Conservation (phyloP, 805 yeast genomes). For the Metschnikowia borealis region DNA sequence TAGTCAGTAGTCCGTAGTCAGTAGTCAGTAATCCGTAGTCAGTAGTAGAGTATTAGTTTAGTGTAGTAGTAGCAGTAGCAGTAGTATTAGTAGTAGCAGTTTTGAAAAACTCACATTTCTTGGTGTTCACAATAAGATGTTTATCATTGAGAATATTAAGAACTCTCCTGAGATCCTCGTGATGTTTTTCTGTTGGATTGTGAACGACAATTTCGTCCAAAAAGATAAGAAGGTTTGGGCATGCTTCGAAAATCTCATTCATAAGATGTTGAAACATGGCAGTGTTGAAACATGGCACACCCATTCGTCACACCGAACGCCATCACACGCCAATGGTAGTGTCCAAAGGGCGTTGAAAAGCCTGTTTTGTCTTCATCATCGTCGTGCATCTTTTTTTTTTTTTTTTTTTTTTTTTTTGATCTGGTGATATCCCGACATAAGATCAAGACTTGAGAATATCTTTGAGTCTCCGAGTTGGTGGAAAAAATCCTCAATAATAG, state of each 20-base stretch:
- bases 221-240: slow-evolving; percentile 1
- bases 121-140: slow-evolving; percentile 4
- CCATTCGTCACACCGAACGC: slow-evolving; percentile 9
- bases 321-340: slow-evolving; percentile 9
- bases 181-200: background rate
- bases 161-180: background rate
- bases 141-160: background rate
- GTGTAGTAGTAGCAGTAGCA: no score
- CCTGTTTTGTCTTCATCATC: slow-evolving; percentile 5
- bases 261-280: slow-evolving; percentile 7
- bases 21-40: no score
- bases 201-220: slow-evolving; percentile 8
- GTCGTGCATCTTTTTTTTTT: slow-evolving; percentile 3
- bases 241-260: slow-evolving; percentile 3
- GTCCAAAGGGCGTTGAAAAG: slow-evolving; percentile 10
- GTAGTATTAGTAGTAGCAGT: no score
- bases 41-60: no score
- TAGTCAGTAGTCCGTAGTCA: no score
- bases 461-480: slow-evolving; percentile 5
- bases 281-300: slow-evolving; percentile 7
- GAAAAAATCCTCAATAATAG: slow-evolving; percentile 6
- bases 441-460: slow-evolving; percentile 5
- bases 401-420: no score
- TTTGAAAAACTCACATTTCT: slow-evolving; percentile 6
- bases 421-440: slow-evolving; percentile 8